Evolutionary conservation across 306 rosid species (phyloP).

Genomic region (Leucaena leucocephala): DNA sequence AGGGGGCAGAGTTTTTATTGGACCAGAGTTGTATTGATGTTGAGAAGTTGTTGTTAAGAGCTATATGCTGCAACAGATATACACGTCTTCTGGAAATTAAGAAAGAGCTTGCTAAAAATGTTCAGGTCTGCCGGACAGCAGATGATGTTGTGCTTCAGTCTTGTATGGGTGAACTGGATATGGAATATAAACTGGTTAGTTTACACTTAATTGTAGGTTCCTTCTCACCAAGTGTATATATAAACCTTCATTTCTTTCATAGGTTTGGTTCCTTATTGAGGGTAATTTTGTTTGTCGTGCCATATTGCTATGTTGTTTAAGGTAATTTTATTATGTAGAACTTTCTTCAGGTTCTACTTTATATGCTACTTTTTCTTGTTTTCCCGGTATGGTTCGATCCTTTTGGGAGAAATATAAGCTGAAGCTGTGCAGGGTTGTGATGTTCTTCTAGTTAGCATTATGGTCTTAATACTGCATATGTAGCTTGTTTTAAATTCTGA

Average conservation of each 20-base stretch:
- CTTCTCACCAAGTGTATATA: constrained; percentile 5
- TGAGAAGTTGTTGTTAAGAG: constrained; percentile 85
- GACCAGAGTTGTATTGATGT: constrained; percentile 94
- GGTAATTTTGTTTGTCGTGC: constrained; percentile 27
- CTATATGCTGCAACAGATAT: constrained; percentile 87
- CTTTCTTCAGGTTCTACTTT: constrained; percentile 24
- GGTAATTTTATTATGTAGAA: background rate
- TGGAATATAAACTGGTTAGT: constrained; percentile 72
- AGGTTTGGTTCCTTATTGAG: background rate
- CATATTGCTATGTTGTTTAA: constrained; percentile 7
- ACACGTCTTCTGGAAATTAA: constrained; percentile 94
- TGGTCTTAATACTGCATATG: constrained; percentile 21
- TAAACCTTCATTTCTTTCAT: background rate
- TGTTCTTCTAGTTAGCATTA: constrained; percentile 19
- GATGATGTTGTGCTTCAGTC: constrained; percentile 82
- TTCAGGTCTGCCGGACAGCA: constrained; percentile 67
- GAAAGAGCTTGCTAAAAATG: constrained; percentile 74
- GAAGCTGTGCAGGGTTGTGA: background rate
- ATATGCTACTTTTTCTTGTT: constrained; percentile 11
- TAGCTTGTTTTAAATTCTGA: constrained; percentile 14
- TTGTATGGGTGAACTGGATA: constrained; percentile 55
- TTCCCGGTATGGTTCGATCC: background rate
- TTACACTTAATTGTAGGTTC: constrained; percentile 1
- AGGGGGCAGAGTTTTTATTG: constrained; percentile 82
- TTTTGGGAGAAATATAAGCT: constrained; percentile 1